Conservation (phyloP, 805 yeast species). For the Kazachstania psychrophila region DNA sequence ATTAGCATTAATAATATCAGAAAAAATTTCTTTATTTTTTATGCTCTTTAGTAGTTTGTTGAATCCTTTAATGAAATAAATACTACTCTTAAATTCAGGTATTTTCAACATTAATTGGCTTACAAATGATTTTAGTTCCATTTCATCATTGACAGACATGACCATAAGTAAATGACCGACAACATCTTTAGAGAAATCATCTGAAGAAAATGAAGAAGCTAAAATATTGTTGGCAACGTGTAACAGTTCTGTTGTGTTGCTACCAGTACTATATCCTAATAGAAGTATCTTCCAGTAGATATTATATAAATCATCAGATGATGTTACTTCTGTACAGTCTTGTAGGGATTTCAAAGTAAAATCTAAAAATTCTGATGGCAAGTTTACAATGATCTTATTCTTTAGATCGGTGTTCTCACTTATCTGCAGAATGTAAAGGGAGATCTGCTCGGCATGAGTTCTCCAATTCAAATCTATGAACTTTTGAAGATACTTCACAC, state of each 20-base stretch:
- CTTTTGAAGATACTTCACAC: constrained; percentile 39
- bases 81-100: constrained; percentile 28
- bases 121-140: constrained; percentile 10
- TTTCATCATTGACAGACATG: constrained; percentile 22
- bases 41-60: constrained; percentile 11
- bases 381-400: constrained; percentile 25
- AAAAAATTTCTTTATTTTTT: not conserved
- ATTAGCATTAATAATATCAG: not conserved
- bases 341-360: constrained; percentile 2
- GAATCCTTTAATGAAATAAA: constrained; percentile 33
- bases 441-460: constrained; percentile 29
- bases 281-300: constrained; percentile 46
- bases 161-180: constrained; percentile 34
- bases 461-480: constrained; percentile 39
- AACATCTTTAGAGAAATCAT: constrained; percentile 34
- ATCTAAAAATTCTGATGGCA: constrained; percentile 21
- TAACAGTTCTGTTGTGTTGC: not conserved
- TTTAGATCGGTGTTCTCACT: constrained; percentile 25
- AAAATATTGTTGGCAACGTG: not conserved
- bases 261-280: constrained; percentile 28
- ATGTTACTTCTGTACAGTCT: constrained; percentile 4
- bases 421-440: constrained; percentile 36
- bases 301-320: constrained; percentile 25
- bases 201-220: not conserved
- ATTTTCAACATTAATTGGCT: constrained; percentile 18